These are phyloP conservation scores for Nepenthes mirabilis DNA, from an alignment of 148 eudicot species.

Conservation along the genomic window DNA sequence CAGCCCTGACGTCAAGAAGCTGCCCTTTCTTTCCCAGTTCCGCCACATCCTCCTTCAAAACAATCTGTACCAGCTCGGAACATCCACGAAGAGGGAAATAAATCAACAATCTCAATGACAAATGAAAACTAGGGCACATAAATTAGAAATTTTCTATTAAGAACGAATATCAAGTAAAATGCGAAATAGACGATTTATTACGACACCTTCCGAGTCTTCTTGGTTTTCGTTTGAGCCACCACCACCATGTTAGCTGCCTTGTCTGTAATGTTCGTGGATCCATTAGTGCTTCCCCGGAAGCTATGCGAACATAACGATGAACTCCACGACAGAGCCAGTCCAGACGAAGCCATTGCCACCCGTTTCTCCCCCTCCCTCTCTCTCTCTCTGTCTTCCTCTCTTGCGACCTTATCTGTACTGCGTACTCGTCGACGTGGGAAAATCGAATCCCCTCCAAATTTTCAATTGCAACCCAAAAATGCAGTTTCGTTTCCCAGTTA, in stretches of 20 bases:
- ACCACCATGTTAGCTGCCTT: slow-evolving; percentile 20
- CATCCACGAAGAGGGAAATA: neutral
- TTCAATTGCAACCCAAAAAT: too few species aligned
- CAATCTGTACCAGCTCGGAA: slow-evolving; percentile 31
- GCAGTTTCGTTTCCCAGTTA: too few species aligned
- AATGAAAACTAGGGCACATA: too few species aligned
- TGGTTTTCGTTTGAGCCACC: slow-evolving; percentile 59
- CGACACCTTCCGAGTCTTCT: slow-evolving; percentile 53
- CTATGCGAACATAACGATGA: slow-evolving; percentile 34
- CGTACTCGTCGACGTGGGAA: too few species aligned
- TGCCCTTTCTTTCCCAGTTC: slow-evolving; percentile 75
- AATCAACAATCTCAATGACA: neutral
- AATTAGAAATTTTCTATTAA: too few species aligned
- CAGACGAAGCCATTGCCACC: slow-evolving; percentile 18
- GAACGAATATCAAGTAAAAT: neutral
- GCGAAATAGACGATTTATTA: neutral
- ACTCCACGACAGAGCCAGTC: slow-evolving; percentile 35
- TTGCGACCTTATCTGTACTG: neutral
- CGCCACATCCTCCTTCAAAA: slow-evolving; percentile 74
- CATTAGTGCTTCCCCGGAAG: slow-evolving; percentile 14
- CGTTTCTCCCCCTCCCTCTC: neutral
- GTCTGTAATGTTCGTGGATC: slow-evolving; percentile 12
- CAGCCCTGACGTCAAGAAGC: slow-evolving; percentile 78
- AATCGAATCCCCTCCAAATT: too few species aligned
- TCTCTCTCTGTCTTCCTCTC: neutral